Evolutionary conservation across 768 basidiomycete species (phyloP).

Genomic region (Leucogyrophana mollusca): DNA sequence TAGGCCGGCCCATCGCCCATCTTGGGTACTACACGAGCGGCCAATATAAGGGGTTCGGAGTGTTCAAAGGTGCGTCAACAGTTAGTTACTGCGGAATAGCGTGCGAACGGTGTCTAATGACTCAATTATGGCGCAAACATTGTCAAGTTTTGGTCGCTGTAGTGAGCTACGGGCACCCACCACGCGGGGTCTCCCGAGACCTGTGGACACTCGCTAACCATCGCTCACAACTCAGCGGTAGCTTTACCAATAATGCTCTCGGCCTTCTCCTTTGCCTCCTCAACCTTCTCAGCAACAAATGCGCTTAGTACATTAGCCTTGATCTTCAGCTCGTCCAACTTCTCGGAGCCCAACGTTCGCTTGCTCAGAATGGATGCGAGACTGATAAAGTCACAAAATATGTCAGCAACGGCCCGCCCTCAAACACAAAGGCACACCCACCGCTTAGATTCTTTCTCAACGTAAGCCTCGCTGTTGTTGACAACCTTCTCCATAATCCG

Average conservation of each 20-base stretch:
- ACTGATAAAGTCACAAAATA: slow-evolving; percentile 41
- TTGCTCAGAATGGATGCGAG: slow-evolving; percentile 75
- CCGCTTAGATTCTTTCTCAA: slow-evolving; percentile 86
- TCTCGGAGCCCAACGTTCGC: slow-evolving; percentile 68
- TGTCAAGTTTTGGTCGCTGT: no score
- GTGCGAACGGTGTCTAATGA: no score
- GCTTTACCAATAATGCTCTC: slow-evolving; percentile 30
- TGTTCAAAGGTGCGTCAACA: no score
- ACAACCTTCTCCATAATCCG: slow-evolving; percentile 88
- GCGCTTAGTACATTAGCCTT: slow-evolving; percentile 84
- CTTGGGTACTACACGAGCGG: no score
- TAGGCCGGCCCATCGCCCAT: no score
- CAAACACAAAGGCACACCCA: slow-evolving; percentile 32
- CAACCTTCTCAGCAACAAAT: slow-evolving; percentile 41
- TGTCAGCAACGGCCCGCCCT: slow-evolving; percentile 5
- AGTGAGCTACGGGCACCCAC: no score
- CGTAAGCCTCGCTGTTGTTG: slow-evolving; percentile 66
- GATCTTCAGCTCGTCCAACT: slow-evolving; percentile 91
- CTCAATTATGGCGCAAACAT: no score
- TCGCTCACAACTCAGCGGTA: slow-evolving; percentile 48
- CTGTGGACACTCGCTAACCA: no score
- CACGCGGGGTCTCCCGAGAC: no score
- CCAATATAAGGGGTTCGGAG: no score
- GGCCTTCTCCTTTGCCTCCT: slow-evolving; percentile 30
- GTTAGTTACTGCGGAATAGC: no score